Evolutionary conservation across 1,139 yeast genomes (phyloP), one percentile per base, ranked within the genome.

Genomic region (Debaryomycetaceae sp.): DNA sequence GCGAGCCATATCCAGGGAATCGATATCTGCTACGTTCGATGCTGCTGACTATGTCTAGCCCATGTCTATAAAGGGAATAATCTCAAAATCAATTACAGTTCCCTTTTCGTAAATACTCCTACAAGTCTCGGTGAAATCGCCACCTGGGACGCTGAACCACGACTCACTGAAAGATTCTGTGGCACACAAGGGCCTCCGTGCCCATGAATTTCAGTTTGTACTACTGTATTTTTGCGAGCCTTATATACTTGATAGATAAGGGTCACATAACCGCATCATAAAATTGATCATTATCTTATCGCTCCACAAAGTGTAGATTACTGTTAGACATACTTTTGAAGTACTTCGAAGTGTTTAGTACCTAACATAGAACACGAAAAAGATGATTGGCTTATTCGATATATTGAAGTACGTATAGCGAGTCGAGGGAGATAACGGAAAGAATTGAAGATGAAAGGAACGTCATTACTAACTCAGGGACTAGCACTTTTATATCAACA

Each of bases 401-500:
- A 13, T 41, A 41, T 8, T 11, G 13, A 50, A 53, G 60, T 57
- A 52, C 39, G 60, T 53, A 43, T 42, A 11, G 22, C 6, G n/a
- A 35, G 14, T 34, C 11, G 17, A 39, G 6, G 24, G 24, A 23
- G 22, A 20, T 3, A 24, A 33, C 13, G 23, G 5, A 34, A 9
- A 20, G 36, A 29, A 33, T 9, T 14, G 8, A 38, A 14, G 41
- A 13, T 23, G 20, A 17, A 38, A 29, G 41, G 34, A 38, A 17
- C 34, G 29, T 38, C 41, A 38, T 23, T n/a, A 38, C 41, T 38
- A 38, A 38, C 41, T 9, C n/a, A 20, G 13, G 24, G n/a, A 24
- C 8, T 36, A 69, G 75, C 42, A 52, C 69, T 36, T 47, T 69
- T 27, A 64, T 78, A 40, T 67, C 82, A 0, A 65, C 74, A 24